Percentiles rank a stretch among this genome's conserved stretches.
phyloP scores from a whole-genome alignment of 2,329 filamentous ascomycete species.

The Dactylellina leptospora region DNA sequence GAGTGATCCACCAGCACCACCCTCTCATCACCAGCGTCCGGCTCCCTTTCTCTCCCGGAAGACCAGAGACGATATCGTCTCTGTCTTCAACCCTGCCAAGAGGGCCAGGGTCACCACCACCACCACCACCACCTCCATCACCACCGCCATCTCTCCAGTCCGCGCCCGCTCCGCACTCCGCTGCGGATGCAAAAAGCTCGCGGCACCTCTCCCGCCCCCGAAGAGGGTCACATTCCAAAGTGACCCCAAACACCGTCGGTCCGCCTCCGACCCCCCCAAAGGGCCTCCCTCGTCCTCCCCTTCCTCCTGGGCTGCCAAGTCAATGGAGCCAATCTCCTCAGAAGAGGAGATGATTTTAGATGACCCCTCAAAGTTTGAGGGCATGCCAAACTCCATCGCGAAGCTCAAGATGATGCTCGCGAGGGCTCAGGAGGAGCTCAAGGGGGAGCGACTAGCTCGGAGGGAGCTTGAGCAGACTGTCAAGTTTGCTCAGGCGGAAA shows the following conservation, averaged over 20 bases:
- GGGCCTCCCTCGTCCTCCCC: no score
- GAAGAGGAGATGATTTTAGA: slow-evolving; percentile 30
- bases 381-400: slow-evolving; percentile 16
- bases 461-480: slow-evolving; percentile 2
- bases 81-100: no score
- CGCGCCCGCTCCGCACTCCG: no score
- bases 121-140: no score
- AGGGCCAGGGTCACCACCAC: no score
- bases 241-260: background rate
- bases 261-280: slow-evolving; percentile 1
- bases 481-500: slow-evolving; percentile 11
- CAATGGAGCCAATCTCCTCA: slow-evolving; percentile 16
- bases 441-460: slow-evolving; percentile 18
- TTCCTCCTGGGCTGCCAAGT: no score
- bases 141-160: no score
- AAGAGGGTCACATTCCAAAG: background rate
- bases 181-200: background rate
- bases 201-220: background rate
- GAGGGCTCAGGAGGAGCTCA: slow-evolving; percentile 9
- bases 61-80: no score
- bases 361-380: slow-evolving; percentile 7
- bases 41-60: no score
- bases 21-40: no score
- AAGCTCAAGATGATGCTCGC: slow-evolving; percentile 27
- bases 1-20: no score